phyloP scores from a whole-genome alignment of 2,329 filamentous ascomycete species.

The Aquanectria penicillioides region DNA sequence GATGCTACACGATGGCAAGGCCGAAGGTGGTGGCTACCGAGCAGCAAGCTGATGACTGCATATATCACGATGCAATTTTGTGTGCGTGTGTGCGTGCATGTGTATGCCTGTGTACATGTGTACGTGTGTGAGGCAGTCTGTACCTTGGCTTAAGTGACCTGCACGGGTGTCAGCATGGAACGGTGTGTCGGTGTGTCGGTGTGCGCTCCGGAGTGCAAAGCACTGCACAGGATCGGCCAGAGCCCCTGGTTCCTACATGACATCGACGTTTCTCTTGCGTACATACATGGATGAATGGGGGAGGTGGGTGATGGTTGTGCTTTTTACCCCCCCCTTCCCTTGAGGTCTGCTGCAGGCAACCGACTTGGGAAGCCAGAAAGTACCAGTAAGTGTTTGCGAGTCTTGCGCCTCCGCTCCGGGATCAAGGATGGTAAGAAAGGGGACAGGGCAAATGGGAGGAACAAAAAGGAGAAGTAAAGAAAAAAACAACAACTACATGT shows the following conservation, averaged over 20 bases:
- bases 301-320: background rate
- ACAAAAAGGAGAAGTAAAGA: too few relatives aligned
- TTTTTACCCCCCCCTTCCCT: background rate
- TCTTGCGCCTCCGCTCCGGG: background rate
- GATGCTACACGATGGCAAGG: conserved; percentile 13
- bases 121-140: too few relatives aligned
- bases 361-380: conserved; percentile 7
- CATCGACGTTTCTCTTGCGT: conserved; percentile 11
- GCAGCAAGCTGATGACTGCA: conserved; percentile 20
- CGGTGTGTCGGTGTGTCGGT: conserved; percentile 17
- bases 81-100: background rate
- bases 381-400: background rate
- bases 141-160: background rate
- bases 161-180: conserved; percentile 4
- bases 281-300: conserved; percentile 8
- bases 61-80: conserved; percentile 1
- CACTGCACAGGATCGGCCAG: background rate
- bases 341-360: conserved; percentile 15
- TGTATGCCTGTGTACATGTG: background rate
- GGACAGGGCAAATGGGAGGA: too few relatives aligned
- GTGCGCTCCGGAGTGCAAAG: background rate
- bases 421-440: conserved; percentile 1
- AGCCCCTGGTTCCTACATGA: conserved; percentile 16
- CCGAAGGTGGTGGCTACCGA: background rate
- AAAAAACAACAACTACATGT: too few relatives aligned